phyloP scores from a whole-genome alignment of 257 asterid species.

The Coffea canephora region DNA sequence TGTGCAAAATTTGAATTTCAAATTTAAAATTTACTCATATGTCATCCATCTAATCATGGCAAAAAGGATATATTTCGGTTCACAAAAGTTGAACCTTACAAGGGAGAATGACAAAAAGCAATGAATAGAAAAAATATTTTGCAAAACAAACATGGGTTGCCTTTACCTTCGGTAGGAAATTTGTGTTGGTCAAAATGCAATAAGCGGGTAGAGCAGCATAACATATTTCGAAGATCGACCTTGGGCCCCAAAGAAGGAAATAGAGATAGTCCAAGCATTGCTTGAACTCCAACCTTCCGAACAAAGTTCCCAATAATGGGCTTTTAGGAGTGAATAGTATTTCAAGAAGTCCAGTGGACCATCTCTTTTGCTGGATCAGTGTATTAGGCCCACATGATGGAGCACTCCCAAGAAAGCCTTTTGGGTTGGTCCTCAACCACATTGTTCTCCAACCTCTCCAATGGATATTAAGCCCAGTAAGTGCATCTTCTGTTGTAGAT shows the following conservation, averaged over 20 bases:
- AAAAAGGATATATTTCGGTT: too few relatives aligned
- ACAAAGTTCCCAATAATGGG: constrained; percentile 20
- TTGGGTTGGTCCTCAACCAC: constrained; percentile 27
- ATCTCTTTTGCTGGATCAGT: constrained; percentile 36
- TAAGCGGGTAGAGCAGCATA: constrained; percentile 39
- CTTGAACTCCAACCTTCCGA: constrained; percentile 21
- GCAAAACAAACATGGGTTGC: too few relatives aligned
- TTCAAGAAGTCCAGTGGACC: constrained; percentile 42
- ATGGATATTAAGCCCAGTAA: constrained; percentile 34
- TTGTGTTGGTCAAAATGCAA: constrained; percentile 31
- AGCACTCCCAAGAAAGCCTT: constrained; percentile 36
- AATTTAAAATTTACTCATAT: too few relatives aligned
- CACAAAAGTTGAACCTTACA: too few relatives aligned
- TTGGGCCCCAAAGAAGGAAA: constrained; percentile 22
- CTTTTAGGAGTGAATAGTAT: constrained; percentile 13
- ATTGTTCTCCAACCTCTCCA: constrained; percentile 32
- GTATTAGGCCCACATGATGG: constrained; percentile 29
- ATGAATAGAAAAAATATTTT: too few relatives aligned
- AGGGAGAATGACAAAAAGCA: too few relatives aligned
- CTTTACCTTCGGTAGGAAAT: constrained; percentile 31
- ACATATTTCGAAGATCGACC: constrained; percentile 33
- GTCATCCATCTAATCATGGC: too few relatives aligned
- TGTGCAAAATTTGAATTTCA: too few relatives aligned
- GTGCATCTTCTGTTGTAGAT: constrained; percentile 28
- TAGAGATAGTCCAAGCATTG: constrained; percentile 30